These are phyloP conservation scores for Fusarium proliferatum DNA, from an alignment of 2,329 filamentous ascomycete species.

Conservation along the genomic window DNA sequence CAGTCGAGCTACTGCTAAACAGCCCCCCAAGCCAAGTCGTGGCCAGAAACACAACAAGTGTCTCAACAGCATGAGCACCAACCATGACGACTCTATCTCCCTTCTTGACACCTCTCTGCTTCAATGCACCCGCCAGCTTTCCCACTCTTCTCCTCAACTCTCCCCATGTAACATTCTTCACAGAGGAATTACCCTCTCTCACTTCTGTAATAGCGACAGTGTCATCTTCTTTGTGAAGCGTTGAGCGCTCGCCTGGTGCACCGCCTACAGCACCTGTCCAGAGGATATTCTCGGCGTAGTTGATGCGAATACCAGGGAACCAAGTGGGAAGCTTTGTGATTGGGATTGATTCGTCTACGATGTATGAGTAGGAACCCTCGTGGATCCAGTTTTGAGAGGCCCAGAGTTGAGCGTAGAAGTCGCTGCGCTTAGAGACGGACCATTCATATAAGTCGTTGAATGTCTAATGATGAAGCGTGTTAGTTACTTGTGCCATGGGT, in stretches of 20 bases:
- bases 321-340: conserved; percentile 80
- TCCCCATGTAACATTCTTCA: conserved; percentile 72
- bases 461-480: conserved; percentile 55
- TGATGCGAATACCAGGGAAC: conserved; percentile 80
- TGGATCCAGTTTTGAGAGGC: conserved; percentile 70
- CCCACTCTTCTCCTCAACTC: conserved; percentile 71
- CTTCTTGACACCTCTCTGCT: conserved; percentile 70
- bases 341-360: conserved; percentile 75
- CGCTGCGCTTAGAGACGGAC: conserved; percentile 69
- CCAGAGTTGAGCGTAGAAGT: conserved; percentile 76
- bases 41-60: conserved; percentile 76
- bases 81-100: conserved; percentile 83
- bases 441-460: conserved; percentile 78
- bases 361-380: conserved; percentile 65
- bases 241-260: conserved; percentile 60
- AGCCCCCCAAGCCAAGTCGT: conserved; percentile 77
- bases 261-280: conserved; percentile 62
- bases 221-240: conserved; percentile 73
- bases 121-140: conserved; percentile 72
- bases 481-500: neutral
- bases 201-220: conserved; percentile 79
- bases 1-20: conserved; percentile 81
- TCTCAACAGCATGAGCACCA: conserved; percentile 79
- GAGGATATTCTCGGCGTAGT: conserved; percentile 84
- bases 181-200: conserved; percentile 70